phyloP scores from a whole-genome alignment of 2,329 filamentous ascomycete genomes.

The Xylaria multiplex region DNA sequence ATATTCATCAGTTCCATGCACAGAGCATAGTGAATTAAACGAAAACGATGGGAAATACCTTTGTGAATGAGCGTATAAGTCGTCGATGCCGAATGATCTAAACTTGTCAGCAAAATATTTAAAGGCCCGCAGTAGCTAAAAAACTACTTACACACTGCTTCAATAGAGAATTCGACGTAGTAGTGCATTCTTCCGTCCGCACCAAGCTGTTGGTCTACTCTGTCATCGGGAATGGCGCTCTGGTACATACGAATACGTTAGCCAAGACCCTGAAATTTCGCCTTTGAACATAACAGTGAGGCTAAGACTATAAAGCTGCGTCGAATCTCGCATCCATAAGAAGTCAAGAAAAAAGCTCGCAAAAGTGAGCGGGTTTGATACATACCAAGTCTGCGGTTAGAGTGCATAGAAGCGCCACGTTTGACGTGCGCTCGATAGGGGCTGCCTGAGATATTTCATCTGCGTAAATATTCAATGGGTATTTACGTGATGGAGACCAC shows the following conservation, averaged over 20 bases:
- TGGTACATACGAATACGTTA: background rate
- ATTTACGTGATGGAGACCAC: constrained; percentile 45
- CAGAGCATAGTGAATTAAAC: background rate
- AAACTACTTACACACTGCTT: constrained; percentile 51
- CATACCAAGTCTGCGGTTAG: constrained; percentile 53
- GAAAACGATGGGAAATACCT: constrained; percentile 40
- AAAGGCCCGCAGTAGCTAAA: background rate
- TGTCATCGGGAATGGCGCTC: constrained; percentile 53
- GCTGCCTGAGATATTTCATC: constrained; percentile 48
- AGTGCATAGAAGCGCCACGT: constrained; percentile 51
- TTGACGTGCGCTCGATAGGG: constrained; percentile 51
- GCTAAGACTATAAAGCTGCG: background rate
- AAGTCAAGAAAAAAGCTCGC: background rate
- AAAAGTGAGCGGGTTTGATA: background rate
- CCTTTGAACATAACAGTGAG: background rate
- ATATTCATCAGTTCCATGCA: constrained; percentile 34
- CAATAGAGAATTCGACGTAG: constrained; percentile 53
- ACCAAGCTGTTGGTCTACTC: constrained; percentile 50
- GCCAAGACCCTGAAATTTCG: background rate
- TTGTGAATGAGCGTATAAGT: constrained; percentile 57
- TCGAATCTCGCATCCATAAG: background rate
- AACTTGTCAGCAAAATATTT: constrained; percentile 1
- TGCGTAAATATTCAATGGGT: constrained; percentile 52
- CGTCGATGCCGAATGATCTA: constrained; percentile 54
- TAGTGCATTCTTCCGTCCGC: constrained; percentile 54